These are phyloP conservation scores for Linnemannia elongata DNA, from an alignment of 192 early-diverging fungal species.

Conservation along the genomic window DNA sequence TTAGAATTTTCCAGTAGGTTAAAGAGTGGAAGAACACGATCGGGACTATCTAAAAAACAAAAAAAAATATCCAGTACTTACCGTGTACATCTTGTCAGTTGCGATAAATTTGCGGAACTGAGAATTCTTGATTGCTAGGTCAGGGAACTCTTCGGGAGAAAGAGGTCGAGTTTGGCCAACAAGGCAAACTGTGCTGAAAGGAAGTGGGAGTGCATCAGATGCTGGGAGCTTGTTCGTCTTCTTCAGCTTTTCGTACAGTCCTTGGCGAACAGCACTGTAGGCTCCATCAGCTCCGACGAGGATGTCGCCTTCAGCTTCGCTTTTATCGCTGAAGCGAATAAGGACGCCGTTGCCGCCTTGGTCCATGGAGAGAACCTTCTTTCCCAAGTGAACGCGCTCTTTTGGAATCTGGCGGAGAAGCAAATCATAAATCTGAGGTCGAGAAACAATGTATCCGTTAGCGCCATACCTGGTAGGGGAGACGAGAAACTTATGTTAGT, in stretches of 20 bases:
- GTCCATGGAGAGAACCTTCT: slow-evolving; percentile 5
- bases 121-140: background rate
- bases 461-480: slow-evolving; percentile 1
- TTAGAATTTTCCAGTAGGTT: too few species aligned
- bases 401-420: background rate
- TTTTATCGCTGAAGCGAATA: slow-evolving; percentile 18
- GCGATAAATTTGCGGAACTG: background rate
- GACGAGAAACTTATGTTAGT: background rate
- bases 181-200: slow-evolving; percentile 8
- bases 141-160: background rate
- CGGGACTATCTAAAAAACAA: too few species aligned
- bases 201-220: background rate
- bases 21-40: too few species aligned
- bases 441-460: background rate
- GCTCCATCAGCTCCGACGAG: slow-evolving; percentile 53
- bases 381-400: slow-evolving; percentile 19
- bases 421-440: slow-evolving; percentile 12
- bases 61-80: too few species aligned
- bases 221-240: background rate
- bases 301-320: slow-evolving; percentile 16
- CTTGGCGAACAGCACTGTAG: slow-evolving; percentile 30
- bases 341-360: slow-evolving; percentile 17
- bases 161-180: slow-evolving; percentile 4
- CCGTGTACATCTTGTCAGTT: background rate
- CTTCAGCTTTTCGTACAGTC: slow-evolving; percentile 1